These are phyloP conservation scores for Tolypocladium ophioglossoides DNA, from an alignment of 2,329 filamentous ascomycete species.

Conservation along the genomic window DNA sequence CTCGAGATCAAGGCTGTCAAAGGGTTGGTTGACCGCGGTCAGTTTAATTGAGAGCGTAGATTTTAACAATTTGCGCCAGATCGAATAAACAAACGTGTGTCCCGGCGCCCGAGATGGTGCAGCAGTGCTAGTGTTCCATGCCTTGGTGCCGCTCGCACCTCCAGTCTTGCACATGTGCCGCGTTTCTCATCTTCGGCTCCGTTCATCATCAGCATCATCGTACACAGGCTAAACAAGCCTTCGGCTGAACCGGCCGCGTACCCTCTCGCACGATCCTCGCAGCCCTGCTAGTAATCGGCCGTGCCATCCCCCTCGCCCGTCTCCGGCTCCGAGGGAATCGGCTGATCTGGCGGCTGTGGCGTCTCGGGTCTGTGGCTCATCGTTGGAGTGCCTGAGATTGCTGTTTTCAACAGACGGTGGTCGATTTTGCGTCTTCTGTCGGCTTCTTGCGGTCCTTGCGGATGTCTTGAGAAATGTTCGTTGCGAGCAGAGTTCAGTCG, in stretches of 20 bases:
- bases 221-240: background rate
- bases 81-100: background rate
- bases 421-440: background rate
- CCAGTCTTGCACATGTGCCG: background rate
- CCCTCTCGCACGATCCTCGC: background rate
- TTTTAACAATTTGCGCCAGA: background rate
- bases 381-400: background rate
- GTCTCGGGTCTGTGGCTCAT: conserved; percentile 16
- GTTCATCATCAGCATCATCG: background rate
- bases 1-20: background rate
- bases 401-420: background rate
- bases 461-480: background rate
- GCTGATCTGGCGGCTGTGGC: conserved; percentile 16
- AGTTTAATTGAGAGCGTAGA: background rate
- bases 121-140: background rate
- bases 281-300: conserved; percentile 13
- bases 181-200: background rate
- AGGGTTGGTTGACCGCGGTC: background rate
- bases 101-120: background rate
- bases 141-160: background rate
- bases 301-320: conserved; percentile 20
- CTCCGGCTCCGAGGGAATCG: conserved; percentile 19
- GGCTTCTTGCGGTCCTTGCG: background rate
- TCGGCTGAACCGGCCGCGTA: background rate
- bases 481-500: background rate